phyloP scores from a whole-genome alignment of 2,329 filamentous ascomycete genomes.

The Penicillium sp. region DNA sequence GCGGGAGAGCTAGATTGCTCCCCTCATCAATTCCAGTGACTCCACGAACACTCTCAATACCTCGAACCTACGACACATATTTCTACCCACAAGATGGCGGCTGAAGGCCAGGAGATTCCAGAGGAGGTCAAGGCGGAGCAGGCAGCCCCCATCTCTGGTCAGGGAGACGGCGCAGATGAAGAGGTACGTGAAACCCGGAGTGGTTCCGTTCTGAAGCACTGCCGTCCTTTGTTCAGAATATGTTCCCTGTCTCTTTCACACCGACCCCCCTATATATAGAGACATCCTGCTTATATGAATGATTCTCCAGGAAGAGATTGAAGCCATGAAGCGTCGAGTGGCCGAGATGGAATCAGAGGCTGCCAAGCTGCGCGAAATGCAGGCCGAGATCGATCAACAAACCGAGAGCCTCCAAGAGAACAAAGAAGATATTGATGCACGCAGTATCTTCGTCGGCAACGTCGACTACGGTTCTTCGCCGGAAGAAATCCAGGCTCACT shows the following conservation, averaged over 20 bases:
- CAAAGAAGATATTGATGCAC: constrained; percentile 90
- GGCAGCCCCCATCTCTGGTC: constrained; percentile 25
- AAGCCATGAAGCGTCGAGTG: constrained; percentile 79
- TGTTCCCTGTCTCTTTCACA: background rate
- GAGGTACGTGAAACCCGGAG: constrained; percentile 36
- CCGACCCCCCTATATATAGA: background rate
- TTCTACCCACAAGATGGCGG: constrained; percentile 28
- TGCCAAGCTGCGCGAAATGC: constrained; percentile 81
- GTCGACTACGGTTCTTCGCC: constrained; percentile 96
- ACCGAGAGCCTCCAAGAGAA: constrained; percentile 79
- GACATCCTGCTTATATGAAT: constrained; percentile 8
- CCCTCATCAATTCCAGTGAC: constrained; percentile 10
- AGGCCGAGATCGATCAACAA: constrained; percentile 78
- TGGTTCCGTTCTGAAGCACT: background rate
- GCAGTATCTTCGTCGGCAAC: constrained; percentile 97
- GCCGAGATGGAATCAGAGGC: constrained; percentile 90
- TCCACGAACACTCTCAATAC: constrained; percentile 6
- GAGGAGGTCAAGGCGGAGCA: constrained; percentile 39
- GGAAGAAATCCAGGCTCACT: constrained; percentile 97
- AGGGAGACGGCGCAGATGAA: constrained; percentile 45
- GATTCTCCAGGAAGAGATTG: constrained; percentile 65
- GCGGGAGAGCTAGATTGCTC: constrained; percentile 13
- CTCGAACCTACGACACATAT: background rate
- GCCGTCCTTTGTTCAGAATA: constrained; percentile 3
- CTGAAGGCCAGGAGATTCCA: constrained; percentile 37